Conservation (phyloP, 371 early-diverging fungal genomes). For the Batkoa obscura region DNA sequence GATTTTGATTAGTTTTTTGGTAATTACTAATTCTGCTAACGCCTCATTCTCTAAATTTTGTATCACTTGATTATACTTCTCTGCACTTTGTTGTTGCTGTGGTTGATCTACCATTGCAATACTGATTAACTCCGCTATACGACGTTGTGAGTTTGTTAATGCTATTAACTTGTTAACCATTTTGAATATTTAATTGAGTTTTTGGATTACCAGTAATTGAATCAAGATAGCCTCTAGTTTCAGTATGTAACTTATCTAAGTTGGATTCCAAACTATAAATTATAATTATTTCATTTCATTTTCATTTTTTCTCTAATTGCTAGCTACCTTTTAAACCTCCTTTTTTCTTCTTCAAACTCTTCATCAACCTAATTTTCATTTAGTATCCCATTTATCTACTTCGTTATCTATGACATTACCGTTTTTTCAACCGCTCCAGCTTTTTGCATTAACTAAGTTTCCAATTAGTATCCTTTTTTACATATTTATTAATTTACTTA, state of each 20-base stretch:
- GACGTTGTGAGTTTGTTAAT: constrained; percentile 64
- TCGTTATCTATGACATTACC: constrained; percentile 8
- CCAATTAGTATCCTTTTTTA: neutral
- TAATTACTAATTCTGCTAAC: constrained; percentile 39
- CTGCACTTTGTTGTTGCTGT: constrained; percentile 22
- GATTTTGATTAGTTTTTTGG: neutral
- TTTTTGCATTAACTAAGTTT: constrained; percentile 39
- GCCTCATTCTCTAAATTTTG: constrained; percentile 63
- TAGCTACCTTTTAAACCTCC: constrained; percentile 45
- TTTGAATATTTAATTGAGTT: neutral
- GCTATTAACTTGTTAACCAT: constrained; percentile 14
- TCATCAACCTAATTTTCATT: constrained; percentile 28
- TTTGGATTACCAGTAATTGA: constrained; percentile 36
- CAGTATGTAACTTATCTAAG: constrained; percentile 64
- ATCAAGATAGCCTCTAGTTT: constrained; percentile 85
- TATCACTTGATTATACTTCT: constrained; percentile 52
- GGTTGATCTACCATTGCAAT: constrained; percentile 34
- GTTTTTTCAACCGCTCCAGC: constrained; percentile 52
- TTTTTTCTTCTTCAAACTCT: constrained; percentile 73
- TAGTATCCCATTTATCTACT: neutral
- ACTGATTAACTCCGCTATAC: constrained; percentile 58
- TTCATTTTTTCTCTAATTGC: neutral
- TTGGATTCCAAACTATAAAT: constrained; percentile 59
- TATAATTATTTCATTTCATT: neutral
- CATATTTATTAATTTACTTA: constrained; percentile 13